phyloP scores from a whole-genome alignment of 345 rosid genomes.

The Gossypium thurberi region DNA sequence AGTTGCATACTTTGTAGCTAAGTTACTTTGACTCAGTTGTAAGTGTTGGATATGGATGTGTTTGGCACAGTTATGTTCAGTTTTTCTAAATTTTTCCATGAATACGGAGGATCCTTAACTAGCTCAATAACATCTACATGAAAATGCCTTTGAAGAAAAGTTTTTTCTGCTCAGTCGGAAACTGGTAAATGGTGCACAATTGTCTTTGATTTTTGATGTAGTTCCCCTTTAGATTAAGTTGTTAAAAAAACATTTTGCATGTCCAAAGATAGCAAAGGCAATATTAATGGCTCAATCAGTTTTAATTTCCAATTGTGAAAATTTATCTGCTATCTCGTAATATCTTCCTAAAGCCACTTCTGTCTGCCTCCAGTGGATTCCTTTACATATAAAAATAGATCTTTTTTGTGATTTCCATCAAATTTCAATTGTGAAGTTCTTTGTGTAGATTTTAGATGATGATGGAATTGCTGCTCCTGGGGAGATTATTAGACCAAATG shows the following conservation, averaged over 20 bases:
- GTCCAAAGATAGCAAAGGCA: background rate
- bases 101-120: background rate
- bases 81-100: background rate
- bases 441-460: slow-evolving; percentile 58
- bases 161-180: background rate
- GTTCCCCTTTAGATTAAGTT: too few relatives aligned
- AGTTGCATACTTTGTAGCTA: background rate
- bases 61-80: background rate
- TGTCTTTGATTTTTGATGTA: too few relatives aligned
- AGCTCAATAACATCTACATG: background rate
- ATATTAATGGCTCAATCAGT: background rate
- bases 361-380: background rate
- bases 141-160: background rate
- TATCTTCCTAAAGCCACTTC: background rate
- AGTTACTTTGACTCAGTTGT: background rate
- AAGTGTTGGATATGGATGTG: background rate
- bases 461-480: slow-evolving; percentile 94
- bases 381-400: background rate
- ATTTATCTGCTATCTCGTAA: too few relatives aligned
- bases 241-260: background rate
- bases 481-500: slow-evolving; percentile 65
- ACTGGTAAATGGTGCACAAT: background rate
- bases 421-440: background rate
- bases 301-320: background rate
- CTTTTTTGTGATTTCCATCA: background rate